These are phyloP conservation scores for Suhomyces sp. DNA, from an alignment of 805 yeast species.

Conservation along the genomic window DNA sequence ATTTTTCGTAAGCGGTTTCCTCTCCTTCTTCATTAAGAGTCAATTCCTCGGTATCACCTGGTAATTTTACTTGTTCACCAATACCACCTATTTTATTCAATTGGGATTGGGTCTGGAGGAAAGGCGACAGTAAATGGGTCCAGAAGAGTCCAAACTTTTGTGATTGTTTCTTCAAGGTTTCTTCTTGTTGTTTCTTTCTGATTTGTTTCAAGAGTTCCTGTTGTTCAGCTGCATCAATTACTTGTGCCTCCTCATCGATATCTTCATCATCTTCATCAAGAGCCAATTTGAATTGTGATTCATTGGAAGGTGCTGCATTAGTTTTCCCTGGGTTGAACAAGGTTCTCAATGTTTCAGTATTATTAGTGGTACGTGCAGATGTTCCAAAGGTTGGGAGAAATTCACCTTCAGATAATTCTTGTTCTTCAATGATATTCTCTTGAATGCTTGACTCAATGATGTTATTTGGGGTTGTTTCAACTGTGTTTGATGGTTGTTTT, in stretches of 20 bases:
- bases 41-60: conserved; percentile 31
- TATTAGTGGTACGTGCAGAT: conserved; percentile 27
- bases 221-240: conserved; percentile 21
- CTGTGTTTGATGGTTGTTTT: too few species aligned
- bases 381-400: conserved; percentile 56
- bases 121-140: conserved; percentile 82
- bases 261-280: conserved; percentile 47
- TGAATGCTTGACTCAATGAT: too few species aligned
- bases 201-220: conserved; percentile 31
- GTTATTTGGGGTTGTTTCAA: too few species aligned
- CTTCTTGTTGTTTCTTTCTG: conserved; percentile 31
- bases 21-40: conserved; percentile 32
- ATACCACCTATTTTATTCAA: conserved; percentile 52
- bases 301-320: conserved; percentile 15
- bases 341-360: conserved; percentile 61
- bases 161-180: conserved; percentile 19
- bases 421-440: conserved; percentile 11
- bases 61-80: conserved; percentile 30
- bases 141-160: conserved; percentile 62
- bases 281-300: conserved; percentile 36
- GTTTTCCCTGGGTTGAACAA: conserved; percentile 46
- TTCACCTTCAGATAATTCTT: conserved; percentile 36
- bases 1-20: conserved; percentile 58
- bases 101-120: conserved; percentile 81
- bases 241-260: conserved; percentile 31